Conservation (phyloP, 1,139 yeast genomes). For the Zygosaccharomyces pseudobailii region DNA sequence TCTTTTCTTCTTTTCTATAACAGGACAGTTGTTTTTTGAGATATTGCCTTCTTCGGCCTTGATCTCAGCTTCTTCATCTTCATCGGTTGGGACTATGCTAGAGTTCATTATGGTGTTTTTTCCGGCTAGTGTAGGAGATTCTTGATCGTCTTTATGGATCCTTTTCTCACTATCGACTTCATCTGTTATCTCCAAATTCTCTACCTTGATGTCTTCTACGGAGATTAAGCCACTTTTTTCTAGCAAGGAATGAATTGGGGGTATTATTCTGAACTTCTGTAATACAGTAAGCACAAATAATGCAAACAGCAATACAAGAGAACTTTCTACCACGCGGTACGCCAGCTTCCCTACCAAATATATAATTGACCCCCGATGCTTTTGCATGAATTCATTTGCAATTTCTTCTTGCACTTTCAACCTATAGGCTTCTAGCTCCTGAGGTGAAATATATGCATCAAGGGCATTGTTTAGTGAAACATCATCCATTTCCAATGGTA, state of each 20-base stretch:
- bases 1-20: conserved; percentile 44
- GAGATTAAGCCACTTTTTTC: conserved; percentile 32
- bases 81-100: background rate
- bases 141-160: conserved; percentile 1
- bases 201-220: conserved; percentile 10
- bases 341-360: conserved; percentile 34
- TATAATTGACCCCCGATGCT: conserved; percentile 13
- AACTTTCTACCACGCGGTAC: conserved; percentile 47
- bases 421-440: conserved; percentile 24
- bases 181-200: conserved; percentile 20
- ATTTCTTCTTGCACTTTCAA: conserved; percentile 24
- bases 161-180: conserved; percentile 5
- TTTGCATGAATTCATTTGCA: conserved; percentile 18
- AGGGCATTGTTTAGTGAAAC: conserved; percentile 13
- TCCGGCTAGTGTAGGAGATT: background rate
- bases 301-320: conserved; percentile 41
- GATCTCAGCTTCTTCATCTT: conserved; percentile 6
- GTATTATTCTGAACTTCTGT: conserved; percentile 40
- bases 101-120: background rate
- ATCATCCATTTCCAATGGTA: conserved; percentile 8
- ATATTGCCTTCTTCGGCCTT: background rate
- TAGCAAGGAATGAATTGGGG: conserved; percentile 35
- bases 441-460: conserved; percentile 25
- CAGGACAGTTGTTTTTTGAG: background rate
- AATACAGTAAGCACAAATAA: conserved; percentile 35